Conservation (phyloP, 139 green algal genomes). For the Tetradesmus obliquus region DNA sequence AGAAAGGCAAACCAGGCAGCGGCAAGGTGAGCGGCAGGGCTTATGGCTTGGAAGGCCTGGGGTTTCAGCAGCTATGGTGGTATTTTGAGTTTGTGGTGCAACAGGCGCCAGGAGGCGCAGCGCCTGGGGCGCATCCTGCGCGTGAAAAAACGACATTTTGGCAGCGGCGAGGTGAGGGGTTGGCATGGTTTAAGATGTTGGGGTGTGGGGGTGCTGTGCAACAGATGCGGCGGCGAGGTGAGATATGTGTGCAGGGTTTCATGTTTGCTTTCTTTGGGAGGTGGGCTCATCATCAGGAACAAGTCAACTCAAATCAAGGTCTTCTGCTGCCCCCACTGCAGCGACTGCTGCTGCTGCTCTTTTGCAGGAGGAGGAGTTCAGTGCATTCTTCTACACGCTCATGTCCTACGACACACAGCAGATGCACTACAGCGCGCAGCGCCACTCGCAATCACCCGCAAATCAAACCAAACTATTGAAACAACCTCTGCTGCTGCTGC, state of each 20-base stretch:
- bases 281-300: no score
- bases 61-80: no score
- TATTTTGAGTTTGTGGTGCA: no score
- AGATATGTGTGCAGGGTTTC: no score
- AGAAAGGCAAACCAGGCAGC: conserved; percentile 72
- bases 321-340: background rate
- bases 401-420: conserved; percentile 96
- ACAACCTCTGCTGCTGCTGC: background rate
- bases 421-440: conserved; percentile 98
- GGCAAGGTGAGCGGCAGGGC: conserved; percentile 13
- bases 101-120: conserved; percentile 60
- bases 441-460: conserved; percentile 67
- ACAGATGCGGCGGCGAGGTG: conserved; percentile 84
- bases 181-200: no score
- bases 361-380: conserved; percentile 80
- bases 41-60: no score
- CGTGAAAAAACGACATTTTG: conserved; percentile 84
- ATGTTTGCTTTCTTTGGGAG: no score
- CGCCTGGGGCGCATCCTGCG: conserved; percentile 97
- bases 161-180: conserved; percentile 30
- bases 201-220: background rate
- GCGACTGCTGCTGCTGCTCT: background rate
- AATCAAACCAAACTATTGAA: conserved; percentile 13
- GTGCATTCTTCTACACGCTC: conserved; percentile 99
- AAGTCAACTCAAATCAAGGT: no score